Base-by-base conservation (phyloP, 139 green algal species). In the Bryopsis sp. region DNA sequence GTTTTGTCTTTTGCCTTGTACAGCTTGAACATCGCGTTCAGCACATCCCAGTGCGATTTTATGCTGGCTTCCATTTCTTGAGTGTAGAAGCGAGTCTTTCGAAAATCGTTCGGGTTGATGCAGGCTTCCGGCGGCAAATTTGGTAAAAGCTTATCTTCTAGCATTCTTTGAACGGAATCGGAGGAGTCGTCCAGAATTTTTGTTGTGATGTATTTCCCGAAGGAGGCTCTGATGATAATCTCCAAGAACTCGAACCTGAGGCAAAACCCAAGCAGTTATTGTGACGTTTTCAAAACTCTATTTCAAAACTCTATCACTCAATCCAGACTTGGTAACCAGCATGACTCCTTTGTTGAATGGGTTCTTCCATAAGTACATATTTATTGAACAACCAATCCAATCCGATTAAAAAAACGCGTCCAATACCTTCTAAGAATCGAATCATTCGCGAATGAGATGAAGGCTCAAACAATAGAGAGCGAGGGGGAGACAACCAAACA, bases 241-340 rank as follows among this genome's bases (percentile, higher is more conserved):
- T 83, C 77, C 37, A 76, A 59, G 50, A 83, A 78, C 74, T 83
- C 77, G 48, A 83, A 83, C 34, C 71, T 75, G 33, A 5, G 15
- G 70, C 28, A 64, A 3, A 28, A 2, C 7, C 22, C 2, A 2
- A 47, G 4, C 7, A 39, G 69, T 37, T n/a, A 67, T 3, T 47
- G 7, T 11, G 15, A 47, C 11, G 5, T 11, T 35, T 28, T 43
- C 11, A 34, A 5, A 47, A 70, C 22, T 24, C 5, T 28, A 32
- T 47, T 70, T 34, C n/a, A n/a, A n/a, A n/a, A n/a, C n/a, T n/a
- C n/a, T n/a, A n/a, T n/a, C n/a, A n/a, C n/a, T n/a, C n/a, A n/a
- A n/a, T n/a, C n/a, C n/a, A n/a, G n/a, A n/a, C n/a, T n/a, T n/a
- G n/a, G n/a, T n/a, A n/a, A n/a, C n/a, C n/a, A n/a, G n/a, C n/a